These are phyloP conservation scores for Cicer judaicum DNA, from an alignment of 306 rosid genomes.

Conservation along the genomic window DNA sequence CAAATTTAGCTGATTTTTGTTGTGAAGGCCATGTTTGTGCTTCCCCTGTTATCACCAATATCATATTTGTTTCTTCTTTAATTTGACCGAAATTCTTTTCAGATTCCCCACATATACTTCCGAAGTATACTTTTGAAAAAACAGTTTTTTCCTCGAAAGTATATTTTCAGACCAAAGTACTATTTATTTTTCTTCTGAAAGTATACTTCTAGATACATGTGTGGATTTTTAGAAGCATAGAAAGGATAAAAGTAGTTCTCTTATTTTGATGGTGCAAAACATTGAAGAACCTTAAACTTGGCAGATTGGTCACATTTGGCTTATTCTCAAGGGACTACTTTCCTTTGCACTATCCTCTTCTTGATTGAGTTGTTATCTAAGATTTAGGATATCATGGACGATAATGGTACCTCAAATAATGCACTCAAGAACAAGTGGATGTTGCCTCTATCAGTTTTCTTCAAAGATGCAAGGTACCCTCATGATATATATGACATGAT, in stretches of 20 bases:
- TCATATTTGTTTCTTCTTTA: neutral
- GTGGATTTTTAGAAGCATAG: too few species aligned
- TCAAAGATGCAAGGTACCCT: conserved; percentile 84
- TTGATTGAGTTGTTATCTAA: conserved; percentile 29
- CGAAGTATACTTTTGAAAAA: too few species aligned
- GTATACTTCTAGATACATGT: too few species aligned
- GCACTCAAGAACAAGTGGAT: conserved; percentile 55
- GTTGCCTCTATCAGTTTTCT: conserved; percentile 79
- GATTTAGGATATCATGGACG: conserved; percentile 52
- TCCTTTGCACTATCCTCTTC: neutral
- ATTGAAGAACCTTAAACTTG: conserved; percentile 4
- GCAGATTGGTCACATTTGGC: conserved; percentile 42
- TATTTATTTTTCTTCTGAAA: too few species aligned
- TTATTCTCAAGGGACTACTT: conserved; percentile 4
- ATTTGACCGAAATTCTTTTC: too few species aligned
- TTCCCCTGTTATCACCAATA: conserved; percentile 23
- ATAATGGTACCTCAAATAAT: conserved; percentile 44
- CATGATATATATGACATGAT: neutral
- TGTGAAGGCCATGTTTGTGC: neutral
- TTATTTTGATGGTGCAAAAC: conserved; percentile 16
- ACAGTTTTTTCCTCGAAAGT: too few species aligned
- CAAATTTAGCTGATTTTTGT: neutral
- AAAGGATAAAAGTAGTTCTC: too few species aligned
- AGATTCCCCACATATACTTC: too few species aligned
- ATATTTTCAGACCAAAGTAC: too few species aligned